Conservation (phyloP, 2,329 filamentous ascomycete species). For the Gyromitra esculenta region DNA sequence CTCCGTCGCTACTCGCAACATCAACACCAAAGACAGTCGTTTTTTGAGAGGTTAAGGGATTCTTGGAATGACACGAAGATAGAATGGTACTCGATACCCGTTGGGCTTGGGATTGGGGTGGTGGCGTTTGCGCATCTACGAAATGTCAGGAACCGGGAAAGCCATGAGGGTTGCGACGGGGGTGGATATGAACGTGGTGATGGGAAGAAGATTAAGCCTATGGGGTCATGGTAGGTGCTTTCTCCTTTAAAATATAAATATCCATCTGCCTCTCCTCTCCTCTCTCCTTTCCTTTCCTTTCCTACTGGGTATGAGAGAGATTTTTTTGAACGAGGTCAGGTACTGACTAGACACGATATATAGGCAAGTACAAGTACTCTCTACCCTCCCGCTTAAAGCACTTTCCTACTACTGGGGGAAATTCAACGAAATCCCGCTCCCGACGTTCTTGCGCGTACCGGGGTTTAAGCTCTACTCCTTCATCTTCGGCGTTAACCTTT, state of each 20-base stretch:
- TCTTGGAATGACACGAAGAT: constrained; percentile 67
- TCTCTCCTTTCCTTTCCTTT: not conserved
- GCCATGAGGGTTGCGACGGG: constrained; percentile 63
- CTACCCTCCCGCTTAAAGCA: constrained; percentile 87
- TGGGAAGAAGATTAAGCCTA: constrained; percentile 75
- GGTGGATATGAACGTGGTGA: constrained; percentile 59
- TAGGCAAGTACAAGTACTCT: constrained; percentile 90
- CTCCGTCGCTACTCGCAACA: constrained; percentile 25
- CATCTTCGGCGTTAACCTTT: constrained; percentile 88
- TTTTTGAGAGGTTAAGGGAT: constrained; percentile 34
- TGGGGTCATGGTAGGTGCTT: constrained; percentile 76
- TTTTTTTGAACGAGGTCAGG: no score
- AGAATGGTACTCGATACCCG: constrained; percentile 89
- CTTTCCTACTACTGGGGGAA: constrained; percentile 87
- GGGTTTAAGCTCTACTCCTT: constrained; percentile 92
- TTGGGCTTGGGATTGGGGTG: constrained; percentile 85
- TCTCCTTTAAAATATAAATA: no score
- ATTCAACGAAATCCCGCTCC: constrained; percentile 89
- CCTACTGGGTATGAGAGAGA: not conserved
- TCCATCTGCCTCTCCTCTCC: not conserved
- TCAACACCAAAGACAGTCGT: constrained; percentile 19
- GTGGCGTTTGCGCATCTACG: constrained; percentile 81
- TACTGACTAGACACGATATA: not conserved
- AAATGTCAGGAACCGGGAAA: constrained; percentile 62
- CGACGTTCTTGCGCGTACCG: constrained; percentile 85